Conservation (phyloP, 768 basidiomycete species). For the Clitopilus hobsonii region DNA sequence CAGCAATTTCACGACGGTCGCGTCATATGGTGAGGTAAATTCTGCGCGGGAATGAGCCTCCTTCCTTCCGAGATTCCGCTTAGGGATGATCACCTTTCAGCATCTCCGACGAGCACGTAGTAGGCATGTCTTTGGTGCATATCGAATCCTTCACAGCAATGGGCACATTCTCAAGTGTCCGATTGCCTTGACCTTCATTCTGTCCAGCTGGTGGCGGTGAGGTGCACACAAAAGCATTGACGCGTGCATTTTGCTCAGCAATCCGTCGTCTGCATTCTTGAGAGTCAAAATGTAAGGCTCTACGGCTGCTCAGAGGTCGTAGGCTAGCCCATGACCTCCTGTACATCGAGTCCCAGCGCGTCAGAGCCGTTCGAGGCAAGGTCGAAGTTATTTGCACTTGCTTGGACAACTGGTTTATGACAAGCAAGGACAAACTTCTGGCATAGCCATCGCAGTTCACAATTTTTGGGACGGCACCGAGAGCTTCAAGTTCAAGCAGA, state of each 20-base stretch:
- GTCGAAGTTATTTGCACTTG: neutral
- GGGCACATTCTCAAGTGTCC: conserved; percentile 33
- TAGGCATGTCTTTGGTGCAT: conserved; percentile 55
- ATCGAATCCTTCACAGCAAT: conserved; percentile 90
- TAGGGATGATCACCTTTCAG: conserved; percentile 43
- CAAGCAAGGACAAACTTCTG: neutral
- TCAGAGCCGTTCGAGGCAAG: neutral
- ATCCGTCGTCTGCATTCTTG: conserved; percentile 25
- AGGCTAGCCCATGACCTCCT: conserved; percentile 1
- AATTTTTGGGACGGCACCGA: neutral
- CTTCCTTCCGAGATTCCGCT: neutral
- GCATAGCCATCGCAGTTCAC: neutral
- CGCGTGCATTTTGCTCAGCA: conserved; percentile 28
- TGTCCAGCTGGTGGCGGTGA: conserved; percentile 9
- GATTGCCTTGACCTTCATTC: conserved; percentile 8
- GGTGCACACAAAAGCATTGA: conserved; percentile 55
- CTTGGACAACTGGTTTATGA: neutral
- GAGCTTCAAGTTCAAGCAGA: neutral
- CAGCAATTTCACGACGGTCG: conserved; percentile 73
- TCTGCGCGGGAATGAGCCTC: conserved; percentile 30
- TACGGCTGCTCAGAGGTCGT: neutral
- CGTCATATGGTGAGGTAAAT: conserved; percentile 78
- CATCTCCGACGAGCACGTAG: conserved; percentile 77
- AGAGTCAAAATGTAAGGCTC: conserved; percentile 6
- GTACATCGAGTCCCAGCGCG: neutral